Evolutionary conservation across 257 asterid genomes (phyloP).

Genomic region (Nicotiana attenuata): DNA sequence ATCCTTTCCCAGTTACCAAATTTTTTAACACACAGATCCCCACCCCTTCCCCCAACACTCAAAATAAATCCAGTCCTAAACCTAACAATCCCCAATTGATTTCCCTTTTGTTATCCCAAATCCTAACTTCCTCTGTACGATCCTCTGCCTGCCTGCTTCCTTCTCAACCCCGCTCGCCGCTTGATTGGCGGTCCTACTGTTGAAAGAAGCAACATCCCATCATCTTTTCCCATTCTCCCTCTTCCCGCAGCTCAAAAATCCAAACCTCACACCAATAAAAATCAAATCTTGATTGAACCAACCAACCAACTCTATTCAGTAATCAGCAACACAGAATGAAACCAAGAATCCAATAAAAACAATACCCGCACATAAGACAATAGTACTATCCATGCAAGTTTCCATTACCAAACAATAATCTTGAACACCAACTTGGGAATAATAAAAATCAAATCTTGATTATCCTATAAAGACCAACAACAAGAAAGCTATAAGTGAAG

Average conservation of each 20-base stretch:
- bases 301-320: conserved; percentile 21
- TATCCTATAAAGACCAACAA: background rate
- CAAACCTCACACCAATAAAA: conserved; percentile 28
- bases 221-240: conserved; percentile 65
- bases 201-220: conserved; percentile 63
- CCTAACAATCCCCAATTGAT: conserved; percentile 41
- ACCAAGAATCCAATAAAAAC: conserved; percentile 19
- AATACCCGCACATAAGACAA: background rate
- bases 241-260: conserved; percentile 25
- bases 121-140: conserved; percentile 96
- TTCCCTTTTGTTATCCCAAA: conserved; percentile 17
- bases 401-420: conserved; percentile 30
- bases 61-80: conserved; percentile 37
- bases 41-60: conserved; percentile 14
- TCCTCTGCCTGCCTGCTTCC: conserved; percentile 99
- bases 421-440: conserved; percentile 4
- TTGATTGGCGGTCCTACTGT: conserved; percentile 96
- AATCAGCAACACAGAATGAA: conserved; percentile 23
- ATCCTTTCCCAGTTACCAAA: conserved; percentile 30
- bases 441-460: conserved; percentile 9
- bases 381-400: conserved; percentile 19
- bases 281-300: conserved; percentile 13
- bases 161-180: conserved; percentile 78
- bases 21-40: conserved; percentile 12
- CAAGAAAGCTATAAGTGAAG: background rate